phyloP scores from a whole-genome alignment of 2,329 filamentous ascomycete species.

The Proliferodiscus dingleyae region DNA sequence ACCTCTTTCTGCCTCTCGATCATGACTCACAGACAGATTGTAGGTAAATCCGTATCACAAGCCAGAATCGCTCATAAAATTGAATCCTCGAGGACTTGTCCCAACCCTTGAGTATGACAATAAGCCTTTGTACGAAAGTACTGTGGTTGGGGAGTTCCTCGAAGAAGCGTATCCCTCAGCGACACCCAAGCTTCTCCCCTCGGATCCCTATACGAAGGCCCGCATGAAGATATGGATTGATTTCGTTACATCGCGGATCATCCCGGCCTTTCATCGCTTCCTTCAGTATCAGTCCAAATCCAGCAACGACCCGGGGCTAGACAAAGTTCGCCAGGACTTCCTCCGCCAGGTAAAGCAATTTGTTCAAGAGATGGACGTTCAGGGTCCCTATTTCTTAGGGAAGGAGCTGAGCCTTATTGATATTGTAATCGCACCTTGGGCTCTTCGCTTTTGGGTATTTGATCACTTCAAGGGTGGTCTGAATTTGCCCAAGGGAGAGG shows the following conservation, averaged over 20 bases:
- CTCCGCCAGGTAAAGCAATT: constrained; percentile 55
- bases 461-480: constrained; percentile 66
- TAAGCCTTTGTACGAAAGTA: constrained; percentile 68
- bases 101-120: constrained; percentile 57
- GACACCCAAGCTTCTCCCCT: constrained; percentile 47
- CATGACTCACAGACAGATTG: too few species aligned
- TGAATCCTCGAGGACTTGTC: constrained; percentile 73
- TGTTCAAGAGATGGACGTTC: constrained; percentile 53
- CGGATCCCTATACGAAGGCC: constrained; percentile 59
- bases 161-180: constrained; percentile 61
- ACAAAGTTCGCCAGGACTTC: constrained; percentile 54
- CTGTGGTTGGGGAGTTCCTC: constrained; percentile 69
- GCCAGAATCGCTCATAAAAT: constrained; percentile 57
- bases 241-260: constrained; percentile 61
- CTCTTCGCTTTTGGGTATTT: constrained; percentile 65
- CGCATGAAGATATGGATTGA: constrained; percentile 69
- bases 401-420: constrained; percentile 62
- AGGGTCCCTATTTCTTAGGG: constrained; percentile 66
- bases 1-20: not conserved
- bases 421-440: constrained; percentile 68
- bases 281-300: constrained; percentile 51
- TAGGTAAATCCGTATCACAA: constrained; percentile 69
- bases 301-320: constrained; percentile 37
- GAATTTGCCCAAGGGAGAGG: constrained; percentile 42
- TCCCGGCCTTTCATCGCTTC: constrained; percentile 64